Conservation (phyloP, 73 alveolate species). For the Uronychia setigera region DNA sequence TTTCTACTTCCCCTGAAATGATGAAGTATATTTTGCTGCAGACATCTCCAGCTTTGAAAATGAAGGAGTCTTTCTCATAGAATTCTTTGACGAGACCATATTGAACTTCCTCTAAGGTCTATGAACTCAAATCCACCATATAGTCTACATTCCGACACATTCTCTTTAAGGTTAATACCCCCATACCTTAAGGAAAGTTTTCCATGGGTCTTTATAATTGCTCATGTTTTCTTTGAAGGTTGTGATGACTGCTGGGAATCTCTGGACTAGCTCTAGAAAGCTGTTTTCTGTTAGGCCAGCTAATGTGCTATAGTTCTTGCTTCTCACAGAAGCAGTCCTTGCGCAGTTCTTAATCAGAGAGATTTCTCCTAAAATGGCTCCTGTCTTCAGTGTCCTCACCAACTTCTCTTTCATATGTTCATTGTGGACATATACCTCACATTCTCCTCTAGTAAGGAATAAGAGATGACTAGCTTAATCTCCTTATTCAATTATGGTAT, state of each 20-base stretch:
- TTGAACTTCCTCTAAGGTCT: slow-evolving; percentile 10
- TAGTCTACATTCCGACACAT: not conserved
- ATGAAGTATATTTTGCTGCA: slow-evolving; percentile 8
- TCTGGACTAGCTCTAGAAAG: not conserved
- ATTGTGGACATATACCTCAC: slow-evolving; percentile 16
- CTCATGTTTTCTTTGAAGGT: slow-evolving; percentile 16
- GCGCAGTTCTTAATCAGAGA: slow-evolving; percentile 70
- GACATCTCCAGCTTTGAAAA: slow-evolving; percentile 20
- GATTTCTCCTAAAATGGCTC: slow-evolving; percentile 70
- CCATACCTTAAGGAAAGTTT: slow-evolving; percentile 2
- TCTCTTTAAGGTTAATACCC: not conserved
- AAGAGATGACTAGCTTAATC: slow-evolving; percentile 7
- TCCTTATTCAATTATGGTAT: slow-evolving; percentile 36
- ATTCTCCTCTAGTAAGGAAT: slow-evolving; percentile 38
- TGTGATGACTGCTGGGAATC: not conserved
- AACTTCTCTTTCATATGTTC: slow-evolving; percentile 7
- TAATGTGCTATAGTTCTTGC: not conserved
- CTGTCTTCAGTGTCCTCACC: slow-evolving; percentile 23
- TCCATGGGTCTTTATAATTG: slow-evolving; percentile 44
- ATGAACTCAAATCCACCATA: not conserved
- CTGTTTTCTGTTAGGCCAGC: not conserved
- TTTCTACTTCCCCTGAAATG: slow-evolving; percentile 10
- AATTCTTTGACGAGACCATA: slow-evolving; percentile 10
- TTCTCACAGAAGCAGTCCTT: slow-evolving; percentile 14
- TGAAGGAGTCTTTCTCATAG: slow-evolving; percentile 3